A percentile compares a stretch with the other conserved stretches of the same genome.
Evolutionary conservation across 75 land plant species (phyloP).

Genomic region (Cunninghamia lanceolata): DNA sequence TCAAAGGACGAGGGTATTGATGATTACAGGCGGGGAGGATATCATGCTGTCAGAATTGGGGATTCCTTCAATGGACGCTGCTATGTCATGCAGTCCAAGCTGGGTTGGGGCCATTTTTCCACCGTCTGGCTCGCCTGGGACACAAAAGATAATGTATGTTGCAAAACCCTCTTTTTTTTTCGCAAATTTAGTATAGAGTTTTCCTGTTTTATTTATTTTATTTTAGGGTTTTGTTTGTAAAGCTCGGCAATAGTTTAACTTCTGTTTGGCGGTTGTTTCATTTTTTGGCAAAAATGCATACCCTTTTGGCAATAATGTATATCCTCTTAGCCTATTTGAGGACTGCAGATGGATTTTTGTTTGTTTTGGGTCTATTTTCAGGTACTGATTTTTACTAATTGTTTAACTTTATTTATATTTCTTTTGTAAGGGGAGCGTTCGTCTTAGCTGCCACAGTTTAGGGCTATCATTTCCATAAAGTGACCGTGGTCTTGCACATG

Average conservation of each 20-base stretch:
- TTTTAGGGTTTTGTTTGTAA: background rate
- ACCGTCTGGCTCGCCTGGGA: constrained; percentile 61
- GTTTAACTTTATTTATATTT: background rate
- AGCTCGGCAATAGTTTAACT: background rate
- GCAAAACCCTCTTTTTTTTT: background rate
- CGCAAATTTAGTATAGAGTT: background rate
- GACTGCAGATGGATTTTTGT: background rate
- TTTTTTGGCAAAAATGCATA: background rate
- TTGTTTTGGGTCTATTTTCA: too few species aligned
- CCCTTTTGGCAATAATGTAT: background rate
- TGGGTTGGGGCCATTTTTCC: constrained; percentile 49
- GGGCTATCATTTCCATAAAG: background rate
- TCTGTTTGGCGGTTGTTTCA: background rate
- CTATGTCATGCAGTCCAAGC: constrained; percentile 38
- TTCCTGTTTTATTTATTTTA: background rate
- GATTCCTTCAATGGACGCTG: constrained; percentile 31
- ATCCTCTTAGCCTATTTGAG: background rate
- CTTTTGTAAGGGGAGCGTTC: background rate
- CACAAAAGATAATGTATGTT: background rate
- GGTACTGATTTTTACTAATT: too few species aligned
- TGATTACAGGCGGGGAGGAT: constrained; percentile 42
- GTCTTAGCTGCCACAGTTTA: background rate
- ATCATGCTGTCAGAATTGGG: constrained; percentile 39
- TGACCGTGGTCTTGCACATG: background rate
- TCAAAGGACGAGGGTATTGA: constrained; percentile 52